Base-by-base conservation (phyloP, 1,139 yeast genomes). In the Nakaseomyces uthaithaninus region DNA sequence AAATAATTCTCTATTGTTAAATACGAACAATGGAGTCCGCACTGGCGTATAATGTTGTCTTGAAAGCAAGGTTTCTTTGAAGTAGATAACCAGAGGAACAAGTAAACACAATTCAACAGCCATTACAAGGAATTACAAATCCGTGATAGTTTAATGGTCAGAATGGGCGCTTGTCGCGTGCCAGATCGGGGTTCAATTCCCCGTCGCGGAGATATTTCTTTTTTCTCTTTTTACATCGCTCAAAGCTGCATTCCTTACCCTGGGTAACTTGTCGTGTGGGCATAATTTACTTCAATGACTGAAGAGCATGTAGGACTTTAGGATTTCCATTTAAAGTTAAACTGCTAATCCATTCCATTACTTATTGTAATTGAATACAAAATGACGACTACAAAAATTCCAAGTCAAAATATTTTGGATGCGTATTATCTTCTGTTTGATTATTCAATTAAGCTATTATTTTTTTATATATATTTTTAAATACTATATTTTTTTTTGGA, bases 171-270 rank as follows among this genome's bases (percentile, higher is more conserved):
- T 58, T 58, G 63, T 57, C 63, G 62, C 63, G 63, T 54, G 60
- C 60, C 57, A 55, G 63, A 58, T 58, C 62, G 61, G 63, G 63
- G 62, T 57, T 58, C 63, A 55, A 58, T 58, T 58, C 63, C 63
- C 62, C 62, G 62, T 58, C 61, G 60, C 62, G 63, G 63, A 58
- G 63, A 42, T 42, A 45, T 50, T 49, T 15, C 12, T n/a, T 11
- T 11, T 33, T 33, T 22, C 10, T 30, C n/a, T 17, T 30, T 16
- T 18, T 9, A 9, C 3, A 22, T 6, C 11, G n/a, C 33, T 14
- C n/a, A 14, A 27, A 14, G n/a, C 12, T 22, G 7, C 10, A 22
- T 22, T 22, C 10, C 10, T 22, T 22, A 22, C 7, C 10, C 10
- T 7, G 24, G 24, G 7, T 7, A 7, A 10, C 10, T 10, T 22